These are phyloP conservation scores for Aaosphaeria arxii DNA, from an alignment of 2,329 filamentous ascomycete genomes.

Conservation along the genomic window DNA sequence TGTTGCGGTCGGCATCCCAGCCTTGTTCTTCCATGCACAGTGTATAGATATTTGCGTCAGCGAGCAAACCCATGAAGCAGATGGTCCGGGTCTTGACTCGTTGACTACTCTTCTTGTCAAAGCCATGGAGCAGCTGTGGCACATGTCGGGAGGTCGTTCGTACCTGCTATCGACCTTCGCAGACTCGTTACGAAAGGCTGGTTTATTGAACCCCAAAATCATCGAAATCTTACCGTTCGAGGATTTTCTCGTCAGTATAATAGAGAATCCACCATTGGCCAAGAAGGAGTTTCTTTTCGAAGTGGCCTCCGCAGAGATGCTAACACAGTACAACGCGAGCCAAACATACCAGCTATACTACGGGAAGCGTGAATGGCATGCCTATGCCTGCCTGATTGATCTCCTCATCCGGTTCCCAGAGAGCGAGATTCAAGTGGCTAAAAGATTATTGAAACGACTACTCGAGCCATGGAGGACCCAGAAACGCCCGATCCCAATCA, in stretches of 20 bases:
- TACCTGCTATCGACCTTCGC: conserved; percentile 32
- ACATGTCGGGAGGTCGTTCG: conserved; percentile 29
- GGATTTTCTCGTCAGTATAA: conserved; percentile 38
- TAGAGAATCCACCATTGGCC: conserved; percentile 40
- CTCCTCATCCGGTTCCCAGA: conserved; percentile 39
- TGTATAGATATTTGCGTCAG: conserved; percentile 19
- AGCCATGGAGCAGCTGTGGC: conserved; percentile 22
- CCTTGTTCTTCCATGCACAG: conserved; percentile 34
- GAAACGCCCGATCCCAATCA: conserved; percentile 41
- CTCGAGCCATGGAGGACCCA: conserved; percentile 45
- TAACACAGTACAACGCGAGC: conserved; percentile 26
- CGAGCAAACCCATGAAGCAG: background rate
- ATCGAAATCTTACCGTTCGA: conserved; percentile 34
- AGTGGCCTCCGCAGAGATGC: conserved; percentile 35
- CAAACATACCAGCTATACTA: conserved; percentile 44
- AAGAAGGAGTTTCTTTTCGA: conserved; percentile 47
- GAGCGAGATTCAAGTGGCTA: conserved; percentile 17
- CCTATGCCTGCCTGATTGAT: conserved; percentile 46
- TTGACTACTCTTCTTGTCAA: conserved; percentile 19
- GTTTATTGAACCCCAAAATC: conserved; percentile 22
- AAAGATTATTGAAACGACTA: conserved; percentile 31
- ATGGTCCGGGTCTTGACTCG: background rate
- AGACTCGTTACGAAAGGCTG: conserved; percentile 28
- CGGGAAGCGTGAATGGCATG: conserved; percentile 41
- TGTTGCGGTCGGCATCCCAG: conserved; percentile 36